Base-by-base conservation (phyloP, 2,329 filamentous ascomycete genomes). In the Aspergillus sp. region DNA sequence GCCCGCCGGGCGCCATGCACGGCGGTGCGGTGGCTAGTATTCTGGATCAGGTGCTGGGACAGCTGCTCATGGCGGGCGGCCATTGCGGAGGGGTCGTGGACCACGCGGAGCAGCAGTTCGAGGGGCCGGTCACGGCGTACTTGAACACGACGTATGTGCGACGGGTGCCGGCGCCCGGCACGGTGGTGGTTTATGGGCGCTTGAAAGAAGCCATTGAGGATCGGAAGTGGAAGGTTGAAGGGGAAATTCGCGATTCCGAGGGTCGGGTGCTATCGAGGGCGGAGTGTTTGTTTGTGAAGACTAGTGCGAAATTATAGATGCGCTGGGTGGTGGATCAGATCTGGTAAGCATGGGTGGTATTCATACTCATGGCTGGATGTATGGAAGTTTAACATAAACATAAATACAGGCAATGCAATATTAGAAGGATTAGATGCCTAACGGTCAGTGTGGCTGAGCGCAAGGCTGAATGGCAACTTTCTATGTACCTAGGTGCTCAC, bases 11-110 rank as follows among this genome's bases (percentile, higher is more conserved):
- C 13, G 52, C 64, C 1, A 51, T 68, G 9, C 65, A 68, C 43
- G 65, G 65, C 35, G 65, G 65, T 9, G 60, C 66, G 22, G 56
- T 62, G 3, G 59, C 61, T 7, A 58, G 60, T 4, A 45, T 68
- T 6, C 47, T 68, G 13, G 65, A 68, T 44, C 63, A 64, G 51
- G 54, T 47, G 14, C 61, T 63, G 50, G 64, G 62, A 3, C 33
- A 61, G 1, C 47, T 61, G 3, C 26, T 63, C 24, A 50, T 46
- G 3, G n/a, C 42, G 40, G 40, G 40, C 11, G 40, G 40, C 19
- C 17, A 22, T 13, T 42, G n/a, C 10, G 19, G 13, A 9, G 35
- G 13, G 59, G 38, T 4, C 46, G 47, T 42, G 45, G 50, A 24
- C 10, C 43, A 35, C 30, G 49, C 17, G 14, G 47, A 16, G 30